Conservation (phyloP, 2,329 filamentous ascomycete species). For the Fusarium udum region DNA sequence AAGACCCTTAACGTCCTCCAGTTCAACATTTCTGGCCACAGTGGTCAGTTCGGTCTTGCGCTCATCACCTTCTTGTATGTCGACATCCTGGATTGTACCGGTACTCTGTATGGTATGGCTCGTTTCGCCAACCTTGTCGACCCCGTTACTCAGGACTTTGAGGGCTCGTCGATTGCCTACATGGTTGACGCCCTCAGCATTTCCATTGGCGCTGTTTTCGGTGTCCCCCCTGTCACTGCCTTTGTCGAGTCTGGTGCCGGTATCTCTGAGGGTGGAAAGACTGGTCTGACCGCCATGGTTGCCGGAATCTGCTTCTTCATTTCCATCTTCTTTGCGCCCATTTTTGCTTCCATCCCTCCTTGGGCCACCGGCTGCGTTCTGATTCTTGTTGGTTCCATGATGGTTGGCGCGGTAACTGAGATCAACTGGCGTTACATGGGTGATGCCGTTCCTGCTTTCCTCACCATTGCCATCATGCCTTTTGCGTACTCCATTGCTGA, state of each 20-base stretch:
- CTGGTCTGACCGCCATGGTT: conserved; percentile 82
- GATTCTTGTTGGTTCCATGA: conserved; percentile 87
- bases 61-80: conserved; percentile 92
- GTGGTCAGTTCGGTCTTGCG: conserved; percentile 81
- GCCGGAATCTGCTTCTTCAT: conserved; percentile 88
- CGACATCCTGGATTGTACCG: conserved; percentile 87
- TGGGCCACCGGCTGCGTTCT: conserved; percentile 93
- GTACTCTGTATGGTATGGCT: conserved; percentile 90
- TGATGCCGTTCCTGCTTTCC: conserved; percentile 84
- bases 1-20: conserved; percentile 75
- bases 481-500: conserved; percentile 92
- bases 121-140: conserved; percentile 84
- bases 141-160: conserved; percentile 85
- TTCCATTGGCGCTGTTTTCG: conserved; percentile 81
- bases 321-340: conserved; percentile 87
- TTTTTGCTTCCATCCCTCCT: conserved; percentile 87
- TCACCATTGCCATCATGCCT: conserved; percentile 86
- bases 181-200: conserved; percentile 82
- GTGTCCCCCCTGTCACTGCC: conserved; percentile 82
- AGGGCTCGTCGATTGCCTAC: conserved; percentile 85
- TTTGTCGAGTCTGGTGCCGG: conserved; percentile 91
- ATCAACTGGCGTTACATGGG: conserved; percentile 92
- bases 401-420: conserved; percentile 79
- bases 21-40: conserved; percentile 75
- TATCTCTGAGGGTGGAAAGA: conserved; percentile 87